Conservation (phyloP, 768 basidiomycete species). For the Suillus placidus region DNA sequence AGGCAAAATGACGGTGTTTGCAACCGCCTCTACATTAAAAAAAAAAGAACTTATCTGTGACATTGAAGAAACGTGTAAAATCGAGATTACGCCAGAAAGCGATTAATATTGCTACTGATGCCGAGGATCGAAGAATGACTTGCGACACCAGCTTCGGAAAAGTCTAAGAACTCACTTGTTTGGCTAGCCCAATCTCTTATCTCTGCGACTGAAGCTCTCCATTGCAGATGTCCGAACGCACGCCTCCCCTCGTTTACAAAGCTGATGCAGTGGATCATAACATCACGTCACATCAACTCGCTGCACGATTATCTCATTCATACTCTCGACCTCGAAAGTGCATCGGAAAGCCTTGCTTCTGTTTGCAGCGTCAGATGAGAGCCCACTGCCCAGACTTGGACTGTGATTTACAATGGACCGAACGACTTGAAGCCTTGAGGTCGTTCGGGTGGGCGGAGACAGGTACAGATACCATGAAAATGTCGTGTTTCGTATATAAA, state of each 20-base stretch:
- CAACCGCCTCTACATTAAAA: too few relatives aligned
- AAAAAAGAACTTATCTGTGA: too few relatives aligned
- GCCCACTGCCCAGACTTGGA: constrained; percentile 59
- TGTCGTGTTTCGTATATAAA: too few relatives aligned
- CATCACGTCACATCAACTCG: constrained; percentile 48
- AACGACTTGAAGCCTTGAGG: too few relatives aligned
- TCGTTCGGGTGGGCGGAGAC: too few relatives aligned
- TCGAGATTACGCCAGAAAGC: too few relatives aligned
- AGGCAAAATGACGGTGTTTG: too few relatives aligned
- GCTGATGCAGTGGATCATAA: constrained; percentile 8
- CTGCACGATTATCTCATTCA: constrained; percentile 80
- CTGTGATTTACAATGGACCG: constrained; percentile 36
- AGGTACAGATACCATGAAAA: too few relatives aligned
- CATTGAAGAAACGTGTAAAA: too few relatives aligned
- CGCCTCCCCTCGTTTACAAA: constrained; percentile 27
- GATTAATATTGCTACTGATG: too few relatives aligned
- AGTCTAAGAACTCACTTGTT: constrained; percentile 61
- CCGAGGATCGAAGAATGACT: constrained; percentile 35
- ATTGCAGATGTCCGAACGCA: constrained; percentile 58
- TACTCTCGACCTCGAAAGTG: constrained; percentile 73
- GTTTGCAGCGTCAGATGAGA: constrained; percentile 36
- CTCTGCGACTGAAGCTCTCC: constrained; percentile 57
- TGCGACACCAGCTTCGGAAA: constrained; percentile 47
- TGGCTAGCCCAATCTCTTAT: constrained; percentile 57
- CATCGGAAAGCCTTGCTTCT: constrained; percentile 79